A percentile compares a stretch with the other conserved stretches of the same genome.
phyloP scores from a whole-genome alignment of 176 grass and related monocot species.

The Eleusine coracana region DNA sequence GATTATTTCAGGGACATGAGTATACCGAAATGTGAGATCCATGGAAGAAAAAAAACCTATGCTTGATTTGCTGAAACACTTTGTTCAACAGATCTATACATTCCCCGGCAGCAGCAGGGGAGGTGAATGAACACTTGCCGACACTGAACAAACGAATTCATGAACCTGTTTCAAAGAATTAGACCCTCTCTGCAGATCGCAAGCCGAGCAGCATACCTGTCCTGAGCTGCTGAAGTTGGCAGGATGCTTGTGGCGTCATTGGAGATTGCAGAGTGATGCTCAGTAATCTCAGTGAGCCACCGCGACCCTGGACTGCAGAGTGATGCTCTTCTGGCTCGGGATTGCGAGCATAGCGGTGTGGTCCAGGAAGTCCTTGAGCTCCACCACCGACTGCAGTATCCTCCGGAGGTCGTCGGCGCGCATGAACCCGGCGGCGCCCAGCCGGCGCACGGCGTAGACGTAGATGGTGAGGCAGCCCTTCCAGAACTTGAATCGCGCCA shows the following conservation, averaged over 20 bases:
- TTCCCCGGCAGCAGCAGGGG: slow-evolving; percentile 26
- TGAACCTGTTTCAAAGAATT: slow-evolving; percentile 27
- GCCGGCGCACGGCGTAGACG: slow-evolving; percentile 85
- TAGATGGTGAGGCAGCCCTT: slow-evolving; percentile 98
- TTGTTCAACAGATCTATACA: slow-evolving; percentile 57
- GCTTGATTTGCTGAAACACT: slow-evolving; percentile 40
- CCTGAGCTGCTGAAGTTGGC: slow-evolving; percentile 25
- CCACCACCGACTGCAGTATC: slow-evolving; percentile 73
- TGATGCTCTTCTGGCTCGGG: slow-evolving; percentile 92
- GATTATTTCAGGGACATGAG: slow-evolving; percentile 30
- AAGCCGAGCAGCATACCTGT: slow-evolving; percentile 32
- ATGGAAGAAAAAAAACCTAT: slow-evolving; percentile 40
- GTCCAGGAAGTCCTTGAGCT: slow-evolving; percentile 89
- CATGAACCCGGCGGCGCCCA: slow-evolving; percentile 84
- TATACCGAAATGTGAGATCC: slow-evolving; percentile 32
- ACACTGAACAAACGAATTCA: slow-evolving; percentile 50
- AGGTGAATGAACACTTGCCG: slow-evolving; percentile 23
- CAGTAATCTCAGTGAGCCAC: slow-evolving; percentile 31
- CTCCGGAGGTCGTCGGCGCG: slow-evolving; percentile 74
- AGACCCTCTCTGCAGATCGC: slow-evolving; percentile 34
- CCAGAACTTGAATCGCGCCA: slow-evolving; percentile 96
- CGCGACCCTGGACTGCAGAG: slow-evolving; percentile 61
- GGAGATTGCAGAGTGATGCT: not conserved
- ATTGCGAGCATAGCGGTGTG: slow-evolving; percentile 96
- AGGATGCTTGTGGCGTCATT: not conserved